Conservation (phyloP, 305 asterid species). For the Withania somnifera region DNA sequence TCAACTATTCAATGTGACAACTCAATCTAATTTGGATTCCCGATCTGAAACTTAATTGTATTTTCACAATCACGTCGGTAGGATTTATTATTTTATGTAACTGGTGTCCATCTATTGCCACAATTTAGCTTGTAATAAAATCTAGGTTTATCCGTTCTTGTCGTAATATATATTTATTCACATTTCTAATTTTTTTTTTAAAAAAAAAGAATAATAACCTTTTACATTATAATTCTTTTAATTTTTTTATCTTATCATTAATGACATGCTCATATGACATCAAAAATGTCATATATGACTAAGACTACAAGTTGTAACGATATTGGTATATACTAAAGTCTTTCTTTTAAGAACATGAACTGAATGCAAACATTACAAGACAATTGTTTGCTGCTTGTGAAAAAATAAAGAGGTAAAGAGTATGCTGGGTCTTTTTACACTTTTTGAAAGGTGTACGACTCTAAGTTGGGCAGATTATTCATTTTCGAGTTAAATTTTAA, state of each 20-base stretch:
- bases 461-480: no score
- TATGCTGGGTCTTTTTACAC: not conserved
- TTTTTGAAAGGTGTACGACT: not conserved
- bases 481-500: no score
- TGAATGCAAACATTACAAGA: not conserved
- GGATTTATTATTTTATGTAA: not conserved
- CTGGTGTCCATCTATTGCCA: no score
- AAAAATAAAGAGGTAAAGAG: not conserved
- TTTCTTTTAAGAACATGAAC: not conserved
- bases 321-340: not conserved
- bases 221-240: not conserved
- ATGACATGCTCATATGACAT: not conserved
- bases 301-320: not conserved
- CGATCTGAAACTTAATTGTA: not conserved
- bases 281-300: not conserved
- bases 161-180: no score
- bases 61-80: not conserved
- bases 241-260: not conserved
- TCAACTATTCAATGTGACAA: not conserved
- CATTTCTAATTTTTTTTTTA: not conserved
- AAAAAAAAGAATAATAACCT: not conserved
- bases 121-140: no score
- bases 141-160: no score
- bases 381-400: not conserved
- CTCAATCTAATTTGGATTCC: not conserved